These are phyloP conservation scores for Neofusicoccum sp. DNA, from an alignment of 2,329 filamentous ascomycete genomes.

Conservation along the genomic window DNA sequence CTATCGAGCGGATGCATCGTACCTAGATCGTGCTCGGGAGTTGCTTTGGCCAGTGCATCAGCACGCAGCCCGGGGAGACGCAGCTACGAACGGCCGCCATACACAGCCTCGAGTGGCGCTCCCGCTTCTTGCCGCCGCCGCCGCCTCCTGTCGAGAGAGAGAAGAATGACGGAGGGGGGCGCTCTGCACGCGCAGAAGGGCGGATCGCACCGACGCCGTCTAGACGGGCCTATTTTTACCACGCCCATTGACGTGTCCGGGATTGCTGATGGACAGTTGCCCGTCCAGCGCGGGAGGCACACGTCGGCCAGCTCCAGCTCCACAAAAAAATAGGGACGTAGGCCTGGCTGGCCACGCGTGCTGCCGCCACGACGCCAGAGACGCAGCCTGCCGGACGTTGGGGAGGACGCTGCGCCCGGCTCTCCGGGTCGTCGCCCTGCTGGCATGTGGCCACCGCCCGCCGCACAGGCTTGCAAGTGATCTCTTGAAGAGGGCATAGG, in stretches of 20 bases:
- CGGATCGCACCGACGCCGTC: neutral
- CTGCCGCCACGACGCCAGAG: slow-evolving; percentile 1
- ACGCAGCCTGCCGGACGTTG: slow-evolving; percentile 15
- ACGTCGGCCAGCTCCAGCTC: slow-evolving; percentile 7
- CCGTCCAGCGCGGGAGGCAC: neutral
- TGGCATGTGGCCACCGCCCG: slow-evolving; percentile 4
- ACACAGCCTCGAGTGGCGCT: neutral
- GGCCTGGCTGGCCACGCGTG: slow-evolving; percentile 4
- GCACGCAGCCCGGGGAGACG: slow-evolving; percentile 2
- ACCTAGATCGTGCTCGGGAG: slow-evolving; percentile 15
- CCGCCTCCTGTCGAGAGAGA: neutral
- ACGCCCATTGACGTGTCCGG: neutral
- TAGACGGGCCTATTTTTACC: slow-evolving; percentile 7
- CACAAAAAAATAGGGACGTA: slow-evolving; percentile 6
- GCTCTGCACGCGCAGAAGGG: neutral
- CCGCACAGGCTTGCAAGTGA: slow-evolving; percentile 6
- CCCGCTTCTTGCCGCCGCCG: neutral
- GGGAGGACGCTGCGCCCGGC: slow-evolving; percentile 9
- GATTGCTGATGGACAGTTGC: neutral
- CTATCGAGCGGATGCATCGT: slow-evolving; percentile 13
- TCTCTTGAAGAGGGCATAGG: neutral
- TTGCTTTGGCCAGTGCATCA: slow-evolving; percentile 12
- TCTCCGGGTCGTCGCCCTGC: neutral
- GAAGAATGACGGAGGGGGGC: neutral
- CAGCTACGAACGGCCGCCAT: neutral